Evolutionary conservation across 129 eudicot genomes (phyloP).

Genomic region (Smallanthus sonchifolius): DNA sequence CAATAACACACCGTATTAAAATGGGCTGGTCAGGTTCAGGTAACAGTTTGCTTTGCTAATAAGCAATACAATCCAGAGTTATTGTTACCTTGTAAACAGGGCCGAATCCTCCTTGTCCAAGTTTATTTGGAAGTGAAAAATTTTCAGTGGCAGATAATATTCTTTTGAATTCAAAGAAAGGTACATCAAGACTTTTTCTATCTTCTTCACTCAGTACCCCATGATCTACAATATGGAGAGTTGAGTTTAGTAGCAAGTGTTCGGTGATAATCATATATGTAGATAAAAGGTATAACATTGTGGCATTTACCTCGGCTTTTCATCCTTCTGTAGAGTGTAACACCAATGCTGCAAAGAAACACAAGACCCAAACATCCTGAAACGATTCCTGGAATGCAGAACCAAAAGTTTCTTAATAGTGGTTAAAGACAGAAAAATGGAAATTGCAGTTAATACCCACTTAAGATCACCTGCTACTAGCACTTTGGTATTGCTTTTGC

Average conservation of each 20-base stretch:
- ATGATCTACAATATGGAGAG: neutral
- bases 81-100: neutral
- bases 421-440: neutral
- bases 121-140: conserved; percentile 40
- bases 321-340: conserved; percentile 17
- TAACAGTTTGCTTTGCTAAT: conserved; percentile 33
- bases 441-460: neutral
- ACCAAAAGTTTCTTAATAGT: neutral
- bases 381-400: conserved; percentile 15
- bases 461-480: no score
- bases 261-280: neutral
- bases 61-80: conserved; percentile 32
- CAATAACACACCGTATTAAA: neutral
- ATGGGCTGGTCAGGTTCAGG: neutral
- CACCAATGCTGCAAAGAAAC: conserved; percentile 26
- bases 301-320: conserved; percentile 21
- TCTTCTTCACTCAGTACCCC: conserved; percentile 33
- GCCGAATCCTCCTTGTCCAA: conserved; percentile 50
- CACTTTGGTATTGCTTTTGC: no score
- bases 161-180: conserved; percentile 34
- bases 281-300: neutral
- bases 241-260: neutral
- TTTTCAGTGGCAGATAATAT: conserved; percentile 37
- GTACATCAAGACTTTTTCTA: conserved; percentile 33
- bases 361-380: conserved; percentile 6